Evolutionary conservation across 805 yeast species (phyloP), one percentile per base, ranked within the genome.

Genomic region (Teunomyces panamensis): DNA sequence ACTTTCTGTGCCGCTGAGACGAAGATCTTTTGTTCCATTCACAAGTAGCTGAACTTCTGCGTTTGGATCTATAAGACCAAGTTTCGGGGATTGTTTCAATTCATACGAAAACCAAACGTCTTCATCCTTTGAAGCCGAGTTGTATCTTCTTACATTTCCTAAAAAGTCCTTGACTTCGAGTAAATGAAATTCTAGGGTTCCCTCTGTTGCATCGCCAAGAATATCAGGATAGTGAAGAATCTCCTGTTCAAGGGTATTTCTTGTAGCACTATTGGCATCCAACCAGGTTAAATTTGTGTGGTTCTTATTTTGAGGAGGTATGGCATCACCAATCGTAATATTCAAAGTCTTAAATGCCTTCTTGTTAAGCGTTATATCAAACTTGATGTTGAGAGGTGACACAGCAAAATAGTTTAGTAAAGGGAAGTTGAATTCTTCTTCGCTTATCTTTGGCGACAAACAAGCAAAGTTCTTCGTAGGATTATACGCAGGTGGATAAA

Each of bases 401-500:
- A 89, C 87, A 45, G 98, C 97, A 14, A 71, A 65, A 1, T 84
- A 78, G 1, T 76, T 70, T 29, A 92, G 73, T 17, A 72, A 60
- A 0, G 78, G 78, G n/a, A 71, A 58, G 13, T 56, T 55, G 43
- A 74, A 52, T 10, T 63, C 53, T 14, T 62, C 63, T 17, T 75
- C 67, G 53, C 82, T 87, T 3, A 63, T 44, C 13, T 75, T 81
- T 7, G 45, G 42, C 2, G 63, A 57, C 4, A 83, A 68, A 69
- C 98, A 94, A 53, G 78, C 75, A 55, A 83, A 80, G 30, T 56
- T 60, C 3, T 55, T 42, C 16, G 55, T 47, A 7, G 49, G 47
- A 28, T 49, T 51, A n/a, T 51, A 61, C 5, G 59, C 46, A 0
- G 62, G 58, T 0, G 77, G 72, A 24, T 71, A 65, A 2, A 52